Base-by-base conservation (phyloP, 75 land plant genomes). In the Azolla pinnata region DNA sequence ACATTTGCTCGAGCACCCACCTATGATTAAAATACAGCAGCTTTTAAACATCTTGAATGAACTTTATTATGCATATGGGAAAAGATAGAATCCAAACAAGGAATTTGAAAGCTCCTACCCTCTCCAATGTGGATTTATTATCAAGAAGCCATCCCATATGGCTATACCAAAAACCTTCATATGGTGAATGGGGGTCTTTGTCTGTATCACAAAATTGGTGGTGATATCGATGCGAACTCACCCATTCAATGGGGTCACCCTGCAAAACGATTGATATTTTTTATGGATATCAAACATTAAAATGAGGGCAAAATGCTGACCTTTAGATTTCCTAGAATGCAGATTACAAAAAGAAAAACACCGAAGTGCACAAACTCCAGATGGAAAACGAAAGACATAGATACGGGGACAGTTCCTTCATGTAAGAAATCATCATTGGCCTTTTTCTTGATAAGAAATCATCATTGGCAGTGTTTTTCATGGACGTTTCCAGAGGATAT, bases 221-320 rank as follows among this genome's bases (percentile, higher is more conserved):
- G 55, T 88, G 93, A 34, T 79, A 84, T 19, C 93, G 70, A 65
- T 84, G 93, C 46, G 93, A 75, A 54, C 93, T 88, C 23, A 84
- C 93, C 93, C 88, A 88, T 48, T 81, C 80, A 47, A 77, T 50
- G 27, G 93, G 93, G 49, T 79, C 81, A 42, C 93, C 88, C 92
- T 84, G 75, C 33, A 18, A 46, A 14, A 17, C 10, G n/a, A n/a
- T n/a, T n/a, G n/a, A n/a, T n/a, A n/a, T n/a, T n/a, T n/a, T n/a
- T n/a, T n/a, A n/a, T n/a, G n/a, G n/a, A n/a, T n/a, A n/a, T n/a
- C n/a, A n/a, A n/a, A n/a, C 49, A 38, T 7, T 38, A 38, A 38
- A 38, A 38, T 7, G 42, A 38, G 42, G 14, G 42, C 42, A 7
- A 38, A 38, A 38, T 7, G 42, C 42, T 38, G 10, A 38, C 14